A percentile compares a stretch with the other conserved stretches of the same genome.
Conservation (phyloP, 1,284 basidiomycete species). For the Apiotrichum mycotoxinovorans region DNA sequence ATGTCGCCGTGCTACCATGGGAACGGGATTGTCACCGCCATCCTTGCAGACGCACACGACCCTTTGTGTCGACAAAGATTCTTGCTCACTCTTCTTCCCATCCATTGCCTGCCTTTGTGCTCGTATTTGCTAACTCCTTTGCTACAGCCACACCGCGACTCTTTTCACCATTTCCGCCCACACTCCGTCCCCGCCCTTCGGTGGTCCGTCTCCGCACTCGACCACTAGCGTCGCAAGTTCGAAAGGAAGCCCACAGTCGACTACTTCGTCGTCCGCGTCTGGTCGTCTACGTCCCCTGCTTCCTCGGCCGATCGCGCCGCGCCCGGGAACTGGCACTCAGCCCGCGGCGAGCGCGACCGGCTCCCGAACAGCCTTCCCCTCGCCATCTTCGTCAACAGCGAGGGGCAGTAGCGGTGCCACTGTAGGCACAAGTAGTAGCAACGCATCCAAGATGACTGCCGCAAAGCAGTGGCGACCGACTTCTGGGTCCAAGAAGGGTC, state of each 20-base stretch:
- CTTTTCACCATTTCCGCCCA: constrained; percentile 37
- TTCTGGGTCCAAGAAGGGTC: constrained; percentile 40
- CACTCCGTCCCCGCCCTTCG: constrained; percentile 40
- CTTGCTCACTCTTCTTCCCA: neutral
- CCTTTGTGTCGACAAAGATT: neutral
- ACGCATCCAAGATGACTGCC: constrained; percentile 35
- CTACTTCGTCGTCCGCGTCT: constrained; percentile 16
- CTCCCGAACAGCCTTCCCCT: neutral
- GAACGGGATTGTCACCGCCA: neutral
- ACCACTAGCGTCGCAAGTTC: constrained; percentile 26
- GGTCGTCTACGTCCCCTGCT: constrained; percentile 38
- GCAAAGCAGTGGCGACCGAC: constrained; percentile 32
- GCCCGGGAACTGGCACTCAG: constrained; percentile 17
- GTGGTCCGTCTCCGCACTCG: constrained; percentile 42
- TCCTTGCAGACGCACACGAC: neutral
- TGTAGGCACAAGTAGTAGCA: neutral
- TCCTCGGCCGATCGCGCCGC: constrained; percentile 41
- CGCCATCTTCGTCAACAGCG: constrained; percentile 5
- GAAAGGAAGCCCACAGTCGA: constrained; percentile 24
- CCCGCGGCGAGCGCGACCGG: constrained; percentile 5
- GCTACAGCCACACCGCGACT: neutral
- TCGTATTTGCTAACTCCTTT: neutral
- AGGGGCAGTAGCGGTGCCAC: neutral
- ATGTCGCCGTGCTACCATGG: neutral
- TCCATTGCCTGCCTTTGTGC: neutral